phyloP scores from a whole-genome alignment of 176 grass and related monocot species.

The Eragrostis curvula region DNA sequence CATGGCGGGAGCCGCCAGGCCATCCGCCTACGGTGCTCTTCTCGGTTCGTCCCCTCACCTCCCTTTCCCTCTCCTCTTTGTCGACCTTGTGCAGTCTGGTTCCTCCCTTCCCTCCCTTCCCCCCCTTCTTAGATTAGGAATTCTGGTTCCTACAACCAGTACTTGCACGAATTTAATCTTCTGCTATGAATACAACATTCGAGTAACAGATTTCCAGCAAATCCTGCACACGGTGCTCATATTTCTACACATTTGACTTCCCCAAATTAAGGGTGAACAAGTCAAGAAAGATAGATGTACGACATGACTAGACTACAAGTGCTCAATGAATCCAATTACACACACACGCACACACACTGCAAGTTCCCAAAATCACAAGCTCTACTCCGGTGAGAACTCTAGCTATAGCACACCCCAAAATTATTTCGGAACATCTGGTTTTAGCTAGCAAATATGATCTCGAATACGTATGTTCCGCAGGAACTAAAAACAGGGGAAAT shows the following conservation, averaged over 20 bases:
- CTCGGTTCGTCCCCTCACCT: neutral
- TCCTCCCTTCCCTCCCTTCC: too few relatives aligned
- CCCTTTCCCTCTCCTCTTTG: too few relatives aligned
- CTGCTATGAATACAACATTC: neutral
- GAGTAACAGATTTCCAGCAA: neutral
- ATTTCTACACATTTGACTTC: neutral
- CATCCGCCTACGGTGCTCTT: neutral
- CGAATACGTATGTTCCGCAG: neutral
- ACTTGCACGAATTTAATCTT: neutral
- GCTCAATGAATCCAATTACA: too few relatives aligned
- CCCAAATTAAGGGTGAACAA: neutral
- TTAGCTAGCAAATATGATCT: neutral
- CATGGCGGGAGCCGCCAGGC: neutral
- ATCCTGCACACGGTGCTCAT: neutral
- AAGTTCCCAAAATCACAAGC: neutral
- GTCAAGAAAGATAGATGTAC: neutral
- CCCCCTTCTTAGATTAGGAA: neutral
- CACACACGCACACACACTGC: too few relatives aligned
- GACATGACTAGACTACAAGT: neutral
- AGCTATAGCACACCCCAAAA: neutral
- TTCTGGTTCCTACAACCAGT: neutral
- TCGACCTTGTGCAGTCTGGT: too few relatives aligned
- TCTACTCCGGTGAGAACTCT: neutral
- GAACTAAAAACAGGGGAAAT: neutral
- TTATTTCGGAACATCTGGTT: neutral